These are phyloP conservation scores for Neurospora crassa DNA, from an alignment of 2,329 filamentous ascomycete genomes.

Conservation along the genomic window DNA sequence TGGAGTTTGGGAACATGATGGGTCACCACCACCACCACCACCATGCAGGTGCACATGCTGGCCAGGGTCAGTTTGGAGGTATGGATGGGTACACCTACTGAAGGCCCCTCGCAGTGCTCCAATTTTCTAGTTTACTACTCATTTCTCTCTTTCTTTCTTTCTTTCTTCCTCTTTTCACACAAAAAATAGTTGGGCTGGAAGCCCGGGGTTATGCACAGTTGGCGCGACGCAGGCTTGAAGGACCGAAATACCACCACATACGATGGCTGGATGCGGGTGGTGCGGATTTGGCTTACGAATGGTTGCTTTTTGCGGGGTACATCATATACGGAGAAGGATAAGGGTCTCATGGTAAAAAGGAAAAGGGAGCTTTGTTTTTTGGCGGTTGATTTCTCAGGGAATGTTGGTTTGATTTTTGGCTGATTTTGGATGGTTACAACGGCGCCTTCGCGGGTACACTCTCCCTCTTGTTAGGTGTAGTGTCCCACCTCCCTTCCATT, in stretches of 20 bases:
- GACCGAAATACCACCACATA: neutral
- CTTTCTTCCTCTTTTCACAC: neutral
- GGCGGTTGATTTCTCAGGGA: neutral
- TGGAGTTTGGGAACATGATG: slow-evolving; percentile 31
- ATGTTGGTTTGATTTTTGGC: neutral
- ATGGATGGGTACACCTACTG: neutral
- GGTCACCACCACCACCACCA: slow-evolving; percentile 19
- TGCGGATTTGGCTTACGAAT: neutral
- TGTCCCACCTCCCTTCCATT: no score
- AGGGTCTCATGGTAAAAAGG: neutral
- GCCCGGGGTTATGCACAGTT: neutral
- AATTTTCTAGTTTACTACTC: neutral
- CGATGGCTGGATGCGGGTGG: neutral
- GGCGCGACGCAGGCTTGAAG: neutral
- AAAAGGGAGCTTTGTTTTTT: neutral
- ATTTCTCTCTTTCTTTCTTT: no score
- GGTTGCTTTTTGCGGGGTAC: neutral
- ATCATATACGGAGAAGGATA: neutral
- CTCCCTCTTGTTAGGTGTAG: neutral
- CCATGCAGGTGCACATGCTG: slow-evolving; percentile 15
- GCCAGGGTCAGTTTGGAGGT: neutral
- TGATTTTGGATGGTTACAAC: neutral
- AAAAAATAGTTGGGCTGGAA: slow-evolving; percentile 1
- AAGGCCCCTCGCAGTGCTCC: neutral
- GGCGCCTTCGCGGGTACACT: neutral